These are phyloP conservation scores for Yamadazyma insecticola DNA, from an alignment of 805 yeast genomes.

Conservation along the genomic window DNA sequence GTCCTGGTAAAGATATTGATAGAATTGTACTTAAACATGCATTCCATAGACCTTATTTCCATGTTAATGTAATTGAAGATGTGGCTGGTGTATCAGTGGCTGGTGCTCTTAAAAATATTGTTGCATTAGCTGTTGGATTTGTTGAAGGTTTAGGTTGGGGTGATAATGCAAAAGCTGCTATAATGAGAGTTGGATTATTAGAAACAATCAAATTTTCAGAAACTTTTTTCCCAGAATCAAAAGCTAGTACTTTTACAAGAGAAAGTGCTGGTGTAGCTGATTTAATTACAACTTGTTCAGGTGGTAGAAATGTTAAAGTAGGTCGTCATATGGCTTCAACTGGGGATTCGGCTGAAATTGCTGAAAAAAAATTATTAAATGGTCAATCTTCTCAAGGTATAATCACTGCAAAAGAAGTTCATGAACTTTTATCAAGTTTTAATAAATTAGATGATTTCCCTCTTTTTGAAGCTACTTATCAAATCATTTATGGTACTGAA, in stretches of 20 bases:
- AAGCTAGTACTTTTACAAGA: slow-evolving; percentile 35
- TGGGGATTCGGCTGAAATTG: slow-evolving; percentile 36
- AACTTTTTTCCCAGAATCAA: slow-evolving; percentile 49
- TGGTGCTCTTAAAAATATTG: slow-evolving; percentile 44
- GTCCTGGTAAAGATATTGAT: slow-evolving; percentile 39
- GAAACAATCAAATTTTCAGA: slow-evolving; percentile 45
- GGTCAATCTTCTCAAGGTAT: slow-evolving; percentile 46
- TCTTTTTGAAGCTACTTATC: slow-evolving; percentile 43
- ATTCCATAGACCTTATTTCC: slow-evolving; percentile 45
- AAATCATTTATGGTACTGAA: slow-evolving; percentile 37
- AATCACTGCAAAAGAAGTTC: slow-evolving; percentile 44
- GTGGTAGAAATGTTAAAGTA: slow-evolving; percentile 45
- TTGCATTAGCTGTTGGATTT: slow-evolving; percentile 43
- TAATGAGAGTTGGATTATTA: slow-evolving; percentile 42
- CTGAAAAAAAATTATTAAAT: slow-evolving; percentile 40
- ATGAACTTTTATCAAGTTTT: slow-evolving; percentile 37
- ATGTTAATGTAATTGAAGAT: slow-evolving; percentile 41
- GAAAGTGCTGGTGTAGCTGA: slow-evolving; percentile 47
- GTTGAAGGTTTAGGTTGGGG: slow-evolving; percentile 48
- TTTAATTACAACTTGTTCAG: slow-evolving; percentile 44
- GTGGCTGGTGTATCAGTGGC: slow-evolving; percentile 45
- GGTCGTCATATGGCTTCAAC: slow-evolving; percentile 43
- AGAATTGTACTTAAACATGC: slow-evolving; percentile 35
- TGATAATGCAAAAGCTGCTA: slow-evolving; percentile 45
- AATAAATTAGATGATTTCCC: slow-evolving; percentile 35